Conservation (phyloP, 306 rosid species). For the Inga oerstediana region DNA sequence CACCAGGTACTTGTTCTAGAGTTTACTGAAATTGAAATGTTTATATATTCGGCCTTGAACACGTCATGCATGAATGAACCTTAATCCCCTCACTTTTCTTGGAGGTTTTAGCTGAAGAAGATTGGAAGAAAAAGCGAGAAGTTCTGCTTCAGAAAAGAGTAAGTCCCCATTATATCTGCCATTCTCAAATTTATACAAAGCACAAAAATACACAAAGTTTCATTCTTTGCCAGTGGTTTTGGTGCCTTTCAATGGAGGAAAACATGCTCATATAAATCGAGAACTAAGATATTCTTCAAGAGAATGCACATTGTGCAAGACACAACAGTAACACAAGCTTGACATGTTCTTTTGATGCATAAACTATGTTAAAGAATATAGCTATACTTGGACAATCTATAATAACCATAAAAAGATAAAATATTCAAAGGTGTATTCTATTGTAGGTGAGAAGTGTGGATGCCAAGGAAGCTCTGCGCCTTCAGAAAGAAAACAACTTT, state of each 20-base stretch:
- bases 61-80: constrained; percentile 29
- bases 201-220: constrained; percentile 3
- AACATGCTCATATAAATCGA: constrained; percentile 16
- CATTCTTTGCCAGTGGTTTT: not conserved
- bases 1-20: constrained; percentile 70
- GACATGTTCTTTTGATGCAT: constrained; percentile 8
- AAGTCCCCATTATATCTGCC: constrained; percentile 8
- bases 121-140: constrained; percentile 90
- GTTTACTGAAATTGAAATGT: not conserved
- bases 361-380: not conserved
- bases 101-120: constrained; percentile 90
- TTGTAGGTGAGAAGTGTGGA: constrained; percentile 94
- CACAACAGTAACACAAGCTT: not conserved
- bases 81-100: constrained; percentile 29
- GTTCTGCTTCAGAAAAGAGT: constrained; percentile 76
- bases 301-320: constrained; percentile 5
- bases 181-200: constrained; percentile 11
- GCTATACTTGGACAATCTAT: not conserved
- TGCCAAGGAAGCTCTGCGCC: constrained; percentile 88
- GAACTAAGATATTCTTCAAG: constrained; percentile 5
- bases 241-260: not conserved
- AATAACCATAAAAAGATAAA: not conserved
- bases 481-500: constrained; percentile 90
- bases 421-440: not conserved
- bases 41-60: constrained; percentile 9